Base-by-base conservation (phyloP, 768 basidiomycete genomes). In the Mycena vitilis region DNA sequence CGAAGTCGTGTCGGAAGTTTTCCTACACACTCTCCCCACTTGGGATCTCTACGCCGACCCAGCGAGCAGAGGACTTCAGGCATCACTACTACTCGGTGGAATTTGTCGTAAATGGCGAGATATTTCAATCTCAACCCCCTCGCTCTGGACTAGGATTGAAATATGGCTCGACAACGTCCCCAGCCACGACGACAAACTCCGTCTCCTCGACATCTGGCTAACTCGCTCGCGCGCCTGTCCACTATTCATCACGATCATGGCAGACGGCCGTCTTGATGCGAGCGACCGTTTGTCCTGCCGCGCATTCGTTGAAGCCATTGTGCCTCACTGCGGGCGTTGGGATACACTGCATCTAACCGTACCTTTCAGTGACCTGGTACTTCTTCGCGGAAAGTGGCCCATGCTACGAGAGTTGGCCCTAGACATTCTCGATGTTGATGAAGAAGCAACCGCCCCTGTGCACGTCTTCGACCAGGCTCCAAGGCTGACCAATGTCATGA, bases 1-100 rank as follows among this genome's bases (percentile, higher is more conserved):
- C 48, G 60, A 60, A 22, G 22, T 60, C n/a, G 34, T 30, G 25
- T 48, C 60, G 12, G 60, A 60, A 23, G 51, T 60, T 9, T 60
- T 60, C 22, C 10, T 60, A 8, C 36, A 48, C 5, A 22, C 8
- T 11, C 34, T 60, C 3, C 30, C 30, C 30, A 30, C 30, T 12
- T 34, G 22, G 20, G 30, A 30, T 30, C 30, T 30, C 16, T 16
- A n/a, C 13, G 16, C 13, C 25, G 10, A 2, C 4, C 13, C 10
- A 9, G 25, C 2, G 34, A 18, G 5, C 20, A 30, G 25, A 4
- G 25, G 16, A 16, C 25, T 34, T 2, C 4, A 7, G n/a, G 47
- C 58, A 8, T 44, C 58, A 3, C 8, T 59, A 25, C 34, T 58
- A 6, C 38, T 58, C 13, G 22, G 56, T 18, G 40, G 34, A 8